phyloP scores from a whole-genome alignment of 305 asterid species.

The Fraxinus latifolia region DNA sequence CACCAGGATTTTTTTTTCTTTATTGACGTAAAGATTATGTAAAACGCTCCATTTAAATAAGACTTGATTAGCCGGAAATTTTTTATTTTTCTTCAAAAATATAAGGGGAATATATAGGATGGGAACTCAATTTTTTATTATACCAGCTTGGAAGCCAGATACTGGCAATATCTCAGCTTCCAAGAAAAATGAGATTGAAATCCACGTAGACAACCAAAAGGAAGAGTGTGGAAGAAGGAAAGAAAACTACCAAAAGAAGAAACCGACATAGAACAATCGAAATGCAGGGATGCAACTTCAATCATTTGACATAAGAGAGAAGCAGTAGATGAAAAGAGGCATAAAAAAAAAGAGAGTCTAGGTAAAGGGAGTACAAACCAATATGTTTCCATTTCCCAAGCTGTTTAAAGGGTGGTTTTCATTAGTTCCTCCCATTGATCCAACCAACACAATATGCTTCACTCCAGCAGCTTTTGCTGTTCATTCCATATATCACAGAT shows the following conservation, averaged over 20 bases:
- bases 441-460: constrained; percentile 87
- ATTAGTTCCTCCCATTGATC: constrained; percentile 94
- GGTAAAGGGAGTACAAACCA: constrained; percentile 48
- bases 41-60: background rate
- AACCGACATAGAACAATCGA: background rate
- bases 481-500: background rate
- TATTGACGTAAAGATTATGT: background rate
- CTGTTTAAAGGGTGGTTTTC: constrained; percentile 70
- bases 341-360: background rate
- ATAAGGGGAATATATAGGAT: background rate
- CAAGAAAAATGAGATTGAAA: background rate
- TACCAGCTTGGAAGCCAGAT: background rate
- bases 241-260: background rate
- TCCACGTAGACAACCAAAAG: background rate
- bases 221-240: background rate
- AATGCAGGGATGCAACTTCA: background rate
- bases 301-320: background rate
- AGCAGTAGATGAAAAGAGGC: background rate
- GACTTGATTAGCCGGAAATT: background rate
- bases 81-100: background rate
- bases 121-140: background rate
- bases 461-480: constrained; percentile 96
- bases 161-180: background rate
- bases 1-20: background rate
- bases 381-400: constrained; percentile 82